phyloP scores from a whole-genome alignment of 2,329 filamentous ascomycete genomes.

The Botrytis aclada region DNA sequence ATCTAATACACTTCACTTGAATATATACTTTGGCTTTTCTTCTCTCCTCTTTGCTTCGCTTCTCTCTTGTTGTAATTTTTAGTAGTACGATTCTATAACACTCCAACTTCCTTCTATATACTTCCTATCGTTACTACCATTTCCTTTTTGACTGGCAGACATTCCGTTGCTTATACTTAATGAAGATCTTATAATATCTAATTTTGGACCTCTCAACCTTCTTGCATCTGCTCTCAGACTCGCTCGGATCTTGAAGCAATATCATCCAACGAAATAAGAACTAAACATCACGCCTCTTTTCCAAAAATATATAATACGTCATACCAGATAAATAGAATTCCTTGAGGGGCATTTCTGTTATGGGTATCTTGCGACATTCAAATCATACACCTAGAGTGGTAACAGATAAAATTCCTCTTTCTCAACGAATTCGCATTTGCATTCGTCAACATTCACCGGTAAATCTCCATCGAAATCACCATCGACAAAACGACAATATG shows the following conservation, averaged over 20 bases:
- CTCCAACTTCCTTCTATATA: not conserved
- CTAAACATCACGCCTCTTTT: not conserved
- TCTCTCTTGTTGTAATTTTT: not conserved
- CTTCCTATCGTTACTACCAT: not conserved
- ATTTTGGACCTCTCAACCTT: not conserved
- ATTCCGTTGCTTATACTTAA: not conserved
- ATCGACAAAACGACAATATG: not conserved
- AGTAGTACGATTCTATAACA: not conserved
- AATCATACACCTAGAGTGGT: not conserved
- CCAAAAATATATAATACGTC: constrained; percentile 1
- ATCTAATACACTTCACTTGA: not conserved
- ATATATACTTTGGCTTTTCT: not conserved
- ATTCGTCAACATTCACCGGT: constrained; percentile 13
- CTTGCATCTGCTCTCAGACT: not conserved
- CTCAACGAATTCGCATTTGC: constrained; percentile 15
- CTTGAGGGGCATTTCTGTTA: not conserved
- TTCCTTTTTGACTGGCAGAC: not conserved
- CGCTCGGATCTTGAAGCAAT: not conserved
- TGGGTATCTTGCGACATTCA: constrained; percentile 16
- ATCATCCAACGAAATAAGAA: not conserved
- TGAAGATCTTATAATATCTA: not conserved
- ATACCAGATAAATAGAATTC: not conserved
- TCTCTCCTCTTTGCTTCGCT: not conserved
- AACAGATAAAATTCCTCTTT: constrained; percentile 7
- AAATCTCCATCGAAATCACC: constrained; percentile 7